Conservation (phyloP, 2,329 filamentous ascomycete species). For the Samsoniella hepiali region DNA sequence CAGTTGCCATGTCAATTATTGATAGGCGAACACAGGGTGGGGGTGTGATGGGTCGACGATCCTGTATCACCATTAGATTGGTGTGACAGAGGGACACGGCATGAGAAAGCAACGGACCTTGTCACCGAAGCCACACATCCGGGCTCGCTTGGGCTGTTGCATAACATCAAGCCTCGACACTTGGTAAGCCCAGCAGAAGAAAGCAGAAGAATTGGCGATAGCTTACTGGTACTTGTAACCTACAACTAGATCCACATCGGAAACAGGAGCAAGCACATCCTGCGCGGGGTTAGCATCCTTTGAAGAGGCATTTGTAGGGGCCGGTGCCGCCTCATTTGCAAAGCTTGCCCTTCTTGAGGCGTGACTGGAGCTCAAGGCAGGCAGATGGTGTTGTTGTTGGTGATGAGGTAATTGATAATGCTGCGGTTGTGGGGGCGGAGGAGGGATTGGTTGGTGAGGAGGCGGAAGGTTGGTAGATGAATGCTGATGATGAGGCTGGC, state of each 20-base stretch:
- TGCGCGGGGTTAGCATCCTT: conserved; percentile 2
- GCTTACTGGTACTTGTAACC: conserved; percentile 37
- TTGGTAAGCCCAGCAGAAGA: conserved; percentile 22
- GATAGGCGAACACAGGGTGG: conserved; percentile 86
- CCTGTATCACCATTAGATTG: conserved; percentile 48
- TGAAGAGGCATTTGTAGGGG: not conserved
- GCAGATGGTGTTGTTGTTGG: conserved; percentile 6
- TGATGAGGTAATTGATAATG: conserved; percentile 1
- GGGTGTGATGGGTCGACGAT: conserved; percentile 91
- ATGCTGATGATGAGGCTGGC: not conserved
- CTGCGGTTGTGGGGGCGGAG: conserved; percentile 2
- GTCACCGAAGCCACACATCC: conserved; percentile 99
- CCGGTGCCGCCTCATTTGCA: not conserved
- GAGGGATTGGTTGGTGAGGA: not conserved
- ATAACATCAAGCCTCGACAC: conserved; percentile 65
- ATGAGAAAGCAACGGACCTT: conserved; percentile 60
- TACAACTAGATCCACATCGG: conserved; percentile 34
- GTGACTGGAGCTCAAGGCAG: not conserved
- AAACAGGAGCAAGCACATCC: conserved; percentile 27
- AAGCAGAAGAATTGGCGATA: not conserved
- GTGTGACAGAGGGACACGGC: not conserved
- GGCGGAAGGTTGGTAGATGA: not conserved
- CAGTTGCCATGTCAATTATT: conserved; percentile 69
- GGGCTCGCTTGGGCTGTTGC: conserved; percentile 87
- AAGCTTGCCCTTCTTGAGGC: not conserved